Evolutionary conservation across 2,329 filamentous ascomycete species (phyloP).

Genomic region (Sporothrix brasiliensis): DNA sequence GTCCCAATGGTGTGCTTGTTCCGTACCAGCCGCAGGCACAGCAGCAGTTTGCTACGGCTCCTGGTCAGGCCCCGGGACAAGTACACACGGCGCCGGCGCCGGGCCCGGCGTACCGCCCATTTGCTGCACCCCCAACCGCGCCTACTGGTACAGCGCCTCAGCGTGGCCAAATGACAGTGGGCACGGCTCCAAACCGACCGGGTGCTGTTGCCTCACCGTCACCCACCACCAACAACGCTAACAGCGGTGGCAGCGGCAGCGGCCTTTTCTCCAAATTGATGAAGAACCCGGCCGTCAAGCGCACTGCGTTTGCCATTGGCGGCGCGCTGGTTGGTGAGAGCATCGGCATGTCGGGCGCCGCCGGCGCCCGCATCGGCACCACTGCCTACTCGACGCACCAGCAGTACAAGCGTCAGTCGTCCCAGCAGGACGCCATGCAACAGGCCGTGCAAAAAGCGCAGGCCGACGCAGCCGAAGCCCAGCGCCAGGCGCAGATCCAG

Average conservation of each 20-base stretch:
- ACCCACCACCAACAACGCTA: background rate
- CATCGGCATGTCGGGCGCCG: constrained; percentile 28
- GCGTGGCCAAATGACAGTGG: constrained; percentile 12
- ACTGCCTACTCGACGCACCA: constrained; percentile 24
- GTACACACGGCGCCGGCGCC: background rate
- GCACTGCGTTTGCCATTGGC: constrained; percentile 31
- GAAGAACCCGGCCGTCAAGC: constrained; percentile 35
- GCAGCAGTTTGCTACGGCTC: background rate
- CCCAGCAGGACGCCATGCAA: constrained; percentile 18
- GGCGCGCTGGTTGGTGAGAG: constrained; percentile 31
- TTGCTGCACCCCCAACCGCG: background rate
- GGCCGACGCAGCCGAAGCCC: constrained; percentile 4
- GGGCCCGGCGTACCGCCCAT: background rate
- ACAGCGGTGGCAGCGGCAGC: background rate
- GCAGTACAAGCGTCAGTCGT: constrained; percentile 26
- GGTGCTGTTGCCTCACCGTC: background rate
- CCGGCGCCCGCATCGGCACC: constrained; percentile 31
- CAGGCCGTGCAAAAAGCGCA: constrained; percentile 19
- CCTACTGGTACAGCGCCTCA: background rate
- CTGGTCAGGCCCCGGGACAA: constrained; percentile 6
- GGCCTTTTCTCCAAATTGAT: constrained; percentile 33
- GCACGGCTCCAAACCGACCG: background rate
- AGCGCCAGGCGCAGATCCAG: constrained; percentile 27
- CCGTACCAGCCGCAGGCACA: background rate
- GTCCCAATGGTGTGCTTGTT: constrained; percentile 11